Base-by-base conservation (phyloP, 106 monocot species). In the Xerophyta viscosa region DNA sequence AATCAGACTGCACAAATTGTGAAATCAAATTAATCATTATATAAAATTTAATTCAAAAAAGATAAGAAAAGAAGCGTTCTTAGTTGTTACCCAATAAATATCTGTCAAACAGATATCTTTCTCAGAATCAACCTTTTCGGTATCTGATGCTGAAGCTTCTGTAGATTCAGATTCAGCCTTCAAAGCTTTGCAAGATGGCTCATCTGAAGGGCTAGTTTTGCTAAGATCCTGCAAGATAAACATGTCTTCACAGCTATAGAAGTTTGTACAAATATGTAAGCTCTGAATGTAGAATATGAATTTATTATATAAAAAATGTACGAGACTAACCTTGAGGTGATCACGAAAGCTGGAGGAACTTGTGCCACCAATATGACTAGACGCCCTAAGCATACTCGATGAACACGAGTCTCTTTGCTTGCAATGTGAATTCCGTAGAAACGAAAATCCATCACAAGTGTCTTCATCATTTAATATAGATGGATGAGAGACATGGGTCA, bases 361-460 rank as follows among this genome's bases (percentile, higher is more conserved):
- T 48, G 61, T 27, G 37, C 26, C 22, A 66, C 11, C 29, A 28
- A 70, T 41, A 29, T 29, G 52, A 22, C 42, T 42, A 29, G 8
- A 23, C 26, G 62, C 48, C 4, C 20, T 10, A 17, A n/a, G n/a
- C n/a, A 18, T 30, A 6, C 4, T n/a, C 33, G 37, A 54, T 53
- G 19, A n/a, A n/a, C 51, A 33, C 20, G 37, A 33, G 23, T 49
- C 36, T 50, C 67, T 56, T 24, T 10, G 59, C 53, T 55, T 66
- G 18, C 23, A 6, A 50, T 57, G 24, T 20, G 61, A 48, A 41
- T 30, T 20, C 45, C 14, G 33, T 39, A 31, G 20, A 70, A 96
- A 98, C 22, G 86, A 85, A 50, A 98, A 90, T 27, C 58, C 98
- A 59, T 98, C 98, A 55, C 98, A 82, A 4, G 98, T 90, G 69